Evolutionary conservation across 306 rosid genomes (phyloP).

Genomic region (Prinsepia uniflora): DNA sequence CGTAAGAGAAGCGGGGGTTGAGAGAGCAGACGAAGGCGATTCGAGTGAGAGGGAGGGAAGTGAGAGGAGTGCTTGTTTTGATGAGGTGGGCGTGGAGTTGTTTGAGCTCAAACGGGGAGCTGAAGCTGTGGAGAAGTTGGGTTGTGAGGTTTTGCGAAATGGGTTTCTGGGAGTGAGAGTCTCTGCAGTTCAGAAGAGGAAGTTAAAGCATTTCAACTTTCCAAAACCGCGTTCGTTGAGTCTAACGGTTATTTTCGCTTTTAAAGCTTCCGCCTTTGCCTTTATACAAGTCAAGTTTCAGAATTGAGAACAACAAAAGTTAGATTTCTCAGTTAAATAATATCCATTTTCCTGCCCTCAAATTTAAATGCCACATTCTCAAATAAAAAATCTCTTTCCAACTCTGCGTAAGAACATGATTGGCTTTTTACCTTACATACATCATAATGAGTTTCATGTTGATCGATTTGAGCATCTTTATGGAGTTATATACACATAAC

Average conservation of each 20-base stretch:
- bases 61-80: slow-evolving; percentile 41
- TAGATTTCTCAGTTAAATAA: no score
- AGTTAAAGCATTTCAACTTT: slow-evolving; percentile 19
- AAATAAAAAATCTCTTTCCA: no score
- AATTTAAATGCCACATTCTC: no score
- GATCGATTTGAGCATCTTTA: no score
- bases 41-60: slow-evolving; percentile 40
- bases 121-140: slow-evolving; percentile 43
- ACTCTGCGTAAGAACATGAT: no score
- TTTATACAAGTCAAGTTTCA: neutral
- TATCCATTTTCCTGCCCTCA: no score
- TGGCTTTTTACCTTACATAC: neutral
- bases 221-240: neutral
- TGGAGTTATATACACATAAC: neutral
- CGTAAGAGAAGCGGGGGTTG: slow-evolving; percentile 37
- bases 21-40: slow-evolving; percentile 44
- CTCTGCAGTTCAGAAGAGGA: slow-evolving; percentile 1
- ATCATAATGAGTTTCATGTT: no score
- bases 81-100: slow-evolving; percentile 53
- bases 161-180: neutral
- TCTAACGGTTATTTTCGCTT: neutral
- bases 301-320: no score
- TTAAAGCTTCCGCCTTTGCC: neutral
- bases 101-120: slow-evolving; percentile 50
- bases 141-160: slow-evolving; percentile 8